Base-by-base conservation (phyloP, 345 rosid species). In the Eutrema japonicum region DNA sequence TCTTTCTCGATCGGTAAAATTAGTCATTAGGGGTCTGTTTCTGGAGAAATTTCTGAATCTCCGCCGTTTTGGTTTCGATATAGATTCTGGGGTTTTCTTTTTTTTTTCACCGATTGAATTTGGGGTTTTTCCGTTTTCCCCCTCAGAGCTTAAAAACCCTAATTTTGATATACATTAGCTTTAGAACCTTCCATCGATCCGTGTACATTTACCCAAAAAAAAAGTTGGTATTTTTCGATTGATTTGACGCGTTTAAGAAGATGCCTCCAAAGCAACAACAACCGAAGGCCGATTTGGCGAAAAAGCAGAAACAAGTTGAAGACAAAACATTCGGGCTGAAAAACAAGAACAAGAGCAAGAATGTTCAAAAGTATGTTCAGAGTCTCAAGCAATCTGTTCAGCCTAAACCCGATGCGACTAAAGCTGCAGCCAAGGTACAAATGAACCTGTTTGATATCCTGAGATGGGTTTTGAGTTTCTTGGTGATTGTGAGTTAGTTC, bases 261-360 rank as follows among this genome's bases (percentile, higher is more conserved):
- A 89, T 91, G 97, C 96, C 96, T 27, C 97, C 99, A 48, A 89
- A 91, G 91, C 89, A 88, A 78, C 89, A 88, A 78, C 85, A 81
- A 79, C 79, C 97, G 18, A 91, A 94, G 80, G 83, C 87, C 41
- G 97, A 93, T 79, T 49, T 93, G 71, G 90, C 97, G 74, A 91
- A 89, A 85, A 93, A 93, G 86, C 97, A 91, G 81, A 93, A 93
- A 81, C 50, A 88, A 67, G 94, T 91, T 27, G 98, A 93, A 79
- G 98, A 91, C 86, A 93, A 88, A 81, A 93, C 97, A 2, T 93
- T 93, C 68, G 98, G 98, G 2, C 80, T 91, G 75, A 93, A 93
- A 77, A 91, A 93, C 81, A 93, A 93, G 81, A 93, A 89, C 79
- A 93, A 91, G 87, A 91, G 96, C 76, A 93, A 93, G 79, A 93